Percentiles rank a stretch among this genome's conserved stretches.
Evolutionary conservation across 2,329 filamentous ascomycete species (phyloP).

Genomic region (Penicillium griseofulvum): DNA sequence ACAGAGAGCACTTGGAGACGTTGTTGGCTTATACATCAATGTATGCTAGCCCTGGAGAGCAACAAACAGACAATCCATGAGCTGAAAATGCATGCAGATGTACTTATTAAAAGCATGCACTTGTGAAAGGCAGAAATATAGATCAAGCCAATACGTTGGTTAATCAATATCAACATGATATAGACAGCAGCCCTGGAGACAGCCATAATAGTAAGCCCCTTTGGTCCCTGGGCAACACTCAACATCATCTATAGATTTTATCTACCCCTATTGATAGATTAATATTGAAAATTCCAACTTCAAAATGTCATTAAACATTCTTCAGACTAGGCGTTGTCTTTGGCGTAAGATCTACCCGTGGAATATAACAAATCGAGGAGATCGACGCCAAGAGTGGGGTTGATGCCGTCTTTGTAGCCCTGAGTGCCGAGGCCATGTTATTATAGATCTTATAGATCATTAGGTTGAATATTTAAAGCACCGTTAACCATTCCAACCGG

Average conservation of each 20-base stretch:
- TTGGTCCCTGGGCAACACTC: neutral
- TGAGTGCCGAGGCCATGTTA: neutral
- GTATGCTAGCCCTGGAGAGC: too few relatives aligned
- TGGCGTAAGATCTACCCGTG: neutral
- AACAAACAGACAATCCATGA: neutral
- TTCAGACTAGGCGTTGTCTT: neutral
- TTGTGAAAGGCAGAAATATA: neutral
- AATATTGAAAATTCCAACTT: neutral
- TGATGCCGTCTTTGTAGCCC: neutral
- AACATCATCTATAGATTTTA: neutral
- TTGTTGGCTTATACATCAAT: too few relatives aligned
- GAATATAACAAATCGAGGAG: neutral
- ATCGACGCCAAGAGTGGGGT: constrained; percentile 5
- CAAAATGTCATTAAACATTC: neutral
- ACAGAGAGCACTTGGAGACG: neutral
- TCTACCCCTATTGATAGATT: neutral
- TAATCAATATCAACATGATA: neutral
- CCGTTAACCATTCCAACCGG: neutral
- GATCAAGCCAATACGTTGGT: neutral
- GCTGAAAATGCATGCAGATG: neutral
- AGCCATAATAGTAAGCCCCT: neutral
- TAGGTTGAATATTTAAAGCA: neutral
- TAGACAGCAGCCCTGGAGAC: neutral
- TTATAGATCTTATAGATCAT: neutral
- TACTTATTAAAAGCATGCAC: neutral